Evolutionary conservation across 345 rosid species (phyloP).

Genomic region (Populus euphratica): DNA sequence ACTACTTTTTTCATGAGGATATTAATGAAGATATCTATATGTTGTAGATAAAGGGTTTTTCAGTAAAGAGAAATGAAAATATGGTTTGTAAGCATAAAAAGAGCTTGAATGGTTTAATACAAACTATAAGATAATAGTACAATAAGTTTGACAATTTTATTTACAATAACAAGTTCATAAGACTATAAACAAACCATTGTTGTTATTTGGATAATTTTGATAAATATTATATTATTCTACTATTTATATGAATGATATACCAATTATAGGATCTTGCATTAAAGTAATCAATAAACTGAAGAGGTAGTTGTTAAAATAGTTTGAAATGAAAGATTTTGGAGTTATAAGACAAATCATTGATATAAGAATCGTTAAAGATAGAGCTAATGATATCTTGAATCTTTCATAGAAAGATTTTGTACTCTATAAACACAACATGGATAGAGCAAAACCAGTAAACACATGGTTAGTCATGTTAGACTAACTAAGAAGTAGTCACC

Average conservation of each 20-base stretch:
- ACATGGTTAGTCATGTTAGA: neutral
- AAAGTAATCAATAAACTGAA: neutral
- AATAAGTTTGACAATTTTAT: too few relatives aligned
- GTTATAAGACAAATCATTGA: neutral
- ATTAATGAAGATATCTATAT: too few relatives aligned
- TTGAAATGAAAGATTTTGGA: neutral
- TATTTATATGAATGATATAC: neutral
- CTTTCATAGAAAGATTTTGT: neutral
- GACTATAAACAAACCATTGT: neutral
- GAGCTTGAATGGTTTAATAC: too few relatives aligned
- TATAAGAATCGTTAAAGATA: neutral
- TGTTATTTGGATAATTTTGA: neutral
- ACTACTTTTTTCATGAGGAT: too few relatives aligned
- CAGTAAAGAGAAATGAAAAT: too few relatives aligned
- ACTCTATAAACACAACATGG: neutral
- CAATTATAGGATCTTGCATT: neutral
- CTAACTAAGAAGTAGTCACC: neutral
- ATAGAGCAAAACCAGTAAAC: neutral
- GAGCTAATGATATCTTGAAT: neutral
- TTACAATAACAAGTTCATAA: neutral
- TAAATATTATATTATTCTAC: neutral
- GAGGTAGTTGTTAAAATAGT: neutral
- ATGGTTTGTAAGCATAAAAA: too few relatives aligned
- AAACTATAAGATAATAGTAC: too few relatives aligned
- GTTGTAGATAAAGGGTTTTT: too few relatives aligned